A percentile compares a stretch with the other conserved stretches of the same genome.
Evolutionary conservation across 2,329 filamentous ascomycete species (phyloP).

Genomic region (Pyrenophora graminea): DNA sequence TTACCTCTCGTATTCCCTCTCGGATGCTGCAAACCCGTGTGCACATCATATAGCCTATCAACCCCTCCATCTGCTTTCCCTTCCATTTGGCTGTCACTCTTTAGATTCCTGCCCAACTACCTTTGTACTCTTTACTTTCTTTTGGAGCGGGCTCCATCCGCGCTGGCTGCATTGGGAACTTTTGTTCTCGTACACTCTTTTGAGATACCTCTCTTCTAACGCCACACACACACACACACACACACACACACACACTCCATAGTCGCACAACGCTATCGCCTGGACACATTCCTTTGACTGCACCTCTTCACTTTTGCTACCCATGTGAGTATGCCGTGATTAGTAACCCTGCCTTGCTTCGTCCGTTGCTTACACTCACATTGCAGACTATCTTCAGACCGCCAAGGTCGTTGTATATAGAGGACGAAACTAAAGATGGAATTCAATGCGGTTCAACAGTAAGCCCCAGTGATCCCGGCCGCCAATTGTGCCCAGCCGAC

Average conservation of each 20-base stretch:
- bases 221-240: constrained; percentile 24
- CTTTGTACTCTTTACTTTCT: constrained; percentile 38
- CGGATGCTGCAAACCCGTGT: constrained; percentile 40
- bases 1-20: constrained; percentile 36
- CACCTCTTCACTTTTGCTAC: constrained; percentile 29
- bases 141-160: constrained; percentile 47
- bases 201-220: constrained; percentile 30
- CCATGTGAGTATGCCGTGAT: constrained; percentile 34
- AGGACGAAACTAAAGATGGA: constrained; percentile 46
- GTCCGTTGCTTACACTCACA: constrained; percentile 30
- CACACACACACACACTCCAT: constrained; percentile 23
- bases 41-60: constrained; percentile 43
- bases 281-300: constrained; percentile 44
- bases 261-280: constrained; percentile 42
- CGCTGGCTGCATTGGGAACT: constrained; percentile 45
- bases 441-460: constrained; percentile 50
- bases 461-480: constrained; percentile 23
- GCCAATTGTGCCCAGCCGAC: constrained; percentile 6
- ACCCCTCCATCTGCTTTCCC: constrained; percentile 37
- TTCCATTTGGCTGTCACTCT: constrained; percentile 48
- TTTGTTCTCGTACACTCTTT: constrained; percentile 48
- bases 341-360: constrained; percentile 35
- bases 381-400: constrained; percentile 26
- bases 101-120: constrained; percentile 40
- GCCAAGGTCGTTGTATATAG: constrained; percentile 31